phyloP scores from a whole-genome alignment of 768 basidiomycete genomes.

The Auricularia auricula-judae region DNA sequence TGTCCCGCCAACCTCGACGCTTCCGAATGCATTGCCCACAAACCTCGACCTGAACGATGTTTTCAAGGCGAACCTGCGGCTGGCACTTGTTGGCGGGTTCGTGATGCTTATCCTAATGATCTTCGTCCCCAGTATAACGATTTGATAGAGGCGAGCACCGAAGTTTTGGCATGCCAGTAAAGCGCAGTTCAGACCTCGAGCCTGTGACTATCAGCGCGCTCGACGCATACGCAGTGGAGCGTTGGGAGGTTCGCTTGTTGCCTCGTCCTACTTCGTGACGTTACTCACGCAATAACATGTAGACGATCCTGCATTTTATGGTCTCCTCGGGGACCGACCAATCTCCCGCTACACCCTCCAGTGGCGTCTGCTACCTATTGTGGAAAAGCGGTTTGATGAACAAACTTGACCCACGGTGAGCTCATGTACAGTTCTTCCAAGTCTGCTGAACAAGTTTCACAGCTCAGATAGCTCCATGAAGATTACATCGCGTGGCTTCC shows the following conservation, averaged over 20 bases:
- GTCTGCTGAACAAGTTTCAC: conserved; percentile 8
- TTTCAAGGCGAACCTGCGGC: conserved; percentile 70
- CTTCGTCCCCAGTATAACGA: neutral
- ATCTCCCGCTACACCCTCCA: conserved; percentile 61
- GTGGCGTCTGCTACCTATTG: conserved; percentile 74
- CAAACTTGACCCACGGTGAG: neutral
- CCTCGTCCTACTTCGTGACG: conserved; percentile 8
- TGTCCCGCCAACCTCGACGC: conserved; percentile 44
- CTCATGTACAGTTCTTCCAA: neutral
- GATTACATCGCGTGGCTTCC: conserved; percentile 93
- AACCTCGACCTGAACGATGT: conserved; percentile 41
- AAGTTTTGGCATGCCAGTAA: conserved; percentile 75
- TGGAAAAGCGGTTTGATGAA: conserved; percentile 80
- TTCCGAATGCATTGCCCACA: conserved; percentile 27
- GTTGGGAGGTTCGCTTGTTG: conserved; percentile 64
- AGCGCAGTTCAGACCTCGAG: conserved; percentile 33
- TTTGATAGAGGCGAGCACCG: conserved; percentile 52
- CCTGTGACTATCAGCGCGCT: conserved; percentile 47
- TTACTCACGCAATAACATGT: neutral
- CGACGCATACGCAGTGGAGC: conserved; percentile 72
- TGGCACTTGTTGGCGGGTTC: conserved; percentile 83
- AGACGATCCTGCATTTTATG: conserved; percentile 98
- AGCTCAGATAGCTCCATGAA: conserved; percentile 45
- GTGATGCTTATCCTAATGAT: conserved; percentile 7
- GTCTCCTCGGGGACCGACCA: conserved; percentile 85